These are phyloP conservation scores for Mycena floridula DNA, from an alignment of 768 basidiomycete genomes.

Conservation along the genomic window DNA sequence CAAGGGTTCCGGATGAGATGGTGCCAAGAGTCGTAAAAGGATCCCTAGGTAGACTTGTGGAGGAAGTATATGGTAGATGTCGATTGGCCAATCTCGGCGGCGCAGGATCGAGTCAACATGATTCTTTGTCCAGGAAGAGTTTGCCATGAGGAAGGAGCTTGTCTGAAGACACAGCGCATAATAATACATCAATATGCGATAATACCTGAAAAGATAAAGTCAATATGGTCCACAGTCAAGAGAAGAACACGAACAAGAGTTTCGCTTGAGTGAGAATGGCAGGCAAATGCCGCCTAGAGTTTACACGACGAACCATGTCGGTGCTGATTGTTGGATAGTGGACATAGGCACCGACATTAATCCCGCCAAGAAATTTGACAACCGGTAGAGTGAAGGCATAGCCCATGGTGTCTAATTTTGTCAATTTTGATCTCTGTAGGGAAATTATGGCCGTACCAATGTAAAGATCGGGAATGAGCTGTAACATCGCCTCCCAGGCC, in stretches of 20 bases:
- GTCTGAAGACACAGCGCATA: conserved; percentile 72
- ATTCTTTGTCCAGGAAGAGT: conserved; percentile 89
- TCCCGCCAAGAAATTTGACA: conserved; percentile 52
- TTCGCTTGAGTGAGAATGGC: not conserved
- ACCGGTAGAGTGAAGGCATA: conserved; percentile 91
- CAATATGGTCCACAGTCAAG: not conserved
- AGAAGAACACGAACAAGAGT: too few species aligned
- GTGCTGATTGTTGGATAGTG: conserved; percentile 97
- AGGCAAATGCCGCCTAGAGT: conserved; percentile 16
- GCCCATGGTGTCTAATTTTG: conserved; percentile 95
- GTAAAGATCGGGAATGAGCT: conserved; percentile 82
- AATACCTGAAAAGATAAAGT: conserved; percentile 56
- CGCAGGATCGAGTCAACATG: conserved; percentile 75
- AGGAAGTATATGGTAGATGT: conserved; percentile 38
- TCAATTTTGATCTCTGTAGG: too few species aligned
- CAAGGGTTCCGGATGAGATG: conserved; percentile 7
- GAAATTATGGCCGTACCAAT: conserved; percentile 61
- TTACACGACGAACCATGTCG: conserved; percentile 90
- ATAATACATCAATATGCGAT: conserved; percentile 78
- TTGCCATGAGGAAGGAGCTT: conserved; percentile 83
- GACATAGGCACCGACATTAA: conserved; percentile 85
- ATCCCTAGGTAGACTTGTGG: conserved; percentile 34
- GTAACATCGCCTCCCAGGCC: conserved; percentile 75
- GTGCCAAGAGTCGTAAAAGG: conserved; percentile 13
- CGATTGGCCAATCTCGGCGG: conserved; percentile 45